A percentile compares a stretch with the other conserved stretches of the same genome.
Evolutionary conservation across 495 filamentous ascomycete genomes (phyloP).

Genomic region (Aspergillus cavernicola): DNA sequence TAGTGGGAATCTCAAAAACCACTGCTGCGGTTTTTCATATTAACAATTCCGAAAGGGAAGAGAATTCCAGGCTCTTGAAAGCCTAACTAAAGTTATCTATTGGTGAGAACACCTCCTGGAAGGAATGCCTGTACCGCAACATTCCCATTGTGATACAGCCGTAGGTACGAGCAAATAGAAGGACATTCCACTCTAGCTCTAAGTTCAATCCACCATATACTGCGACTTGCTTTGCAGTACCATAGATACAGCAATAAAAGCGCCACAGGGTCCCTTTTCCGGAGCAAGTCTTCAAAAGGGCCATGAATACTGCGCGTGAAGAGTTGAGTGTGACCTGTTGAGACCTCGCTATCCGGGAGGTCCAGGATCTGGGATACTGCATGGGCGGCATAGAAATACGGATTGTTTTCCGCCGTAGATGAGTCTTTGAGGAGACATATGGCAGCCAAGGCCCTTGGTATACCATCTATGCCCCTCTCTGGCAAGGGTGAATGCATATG

Average conservation of each 20-base stretch:
- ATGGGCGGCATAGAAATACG: slow-evolving; percentile 38
- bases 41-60: too few relatives aligned
- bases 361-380: slow-evolving; percentile 28
- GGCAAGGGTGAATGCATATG: slow-evolving; percentile 29
- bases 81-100: too few relatives aligned
- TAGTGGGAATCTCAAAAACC: too few relatives aligned
- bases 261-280: slow-evolving; percentile 35
- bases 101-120: neutral
- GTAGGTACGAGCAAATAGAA: slow-evolving; percentile 41
- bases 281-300: slow-evolving; percentile 30
- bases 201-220: slow-evolving; percentile 43
- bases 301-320: slow-evolving; percentile 27
- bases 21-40: too few relatives aligned
- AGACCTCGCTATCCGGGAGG: slow-evolving; percentile 23
- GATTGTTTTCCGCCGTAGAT: slow-evolving; percentile 34
- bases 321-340: slow-evolving; percentile 21
- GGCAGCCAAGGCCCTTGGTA: slow-evolving; percentile 26
- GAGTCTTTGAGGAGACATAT: slow-evolving; percentile 29
- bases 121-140: slow-evolving; percentile 25
- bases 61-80: too few relatives aligned
- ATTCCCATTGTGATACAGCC: slow-evolving; percentile 22
- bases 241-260: slow-evolving; percentile 46
- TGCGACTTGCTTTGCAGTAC: slow-evolving; percentile 37
- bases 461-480: slow-evolving; percentile 28
- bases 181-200: slow-evolving; percentile 42